Conservation (phyloP, 177 flowering plant species). For the Vitis hybrid region DNA sequence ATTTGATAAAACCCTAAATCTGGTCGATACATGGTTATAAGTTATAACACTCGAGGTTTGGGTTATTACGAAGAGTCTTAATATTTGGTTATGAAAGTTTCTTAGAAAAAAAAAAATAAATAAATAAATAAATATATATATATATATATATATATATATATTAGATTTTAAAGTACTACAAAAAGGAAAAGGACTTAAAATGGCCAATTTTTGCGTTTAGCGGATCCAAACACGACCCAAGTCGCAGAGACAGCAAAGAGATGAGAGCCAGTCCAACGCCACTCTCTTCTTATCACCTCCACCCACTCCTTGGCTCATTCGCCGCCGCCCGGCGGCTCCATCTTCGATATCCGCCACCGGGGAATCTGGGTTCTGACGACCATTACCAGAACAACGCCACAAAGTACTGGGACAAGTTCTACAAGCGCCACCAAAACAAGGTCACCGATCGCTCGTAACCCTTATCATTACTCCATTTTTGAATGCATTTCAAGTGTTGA, state of each 20-base stretch:
- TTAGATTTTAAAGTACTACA: too few relatives aligned
- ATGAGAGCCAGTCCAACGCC: constrained; percentile 11
- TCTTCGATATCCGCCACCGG: constrained; percentile 6
- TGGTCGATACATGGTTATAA: too few relatives aligned
- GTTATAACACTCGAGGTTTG: too few relatives aligned
- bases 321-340: constrained; percentile 7
- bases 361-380: constrained; percentile 1
- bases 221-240: neutral
- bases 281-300: constrained; percentile 4
- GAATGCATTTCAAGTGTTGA: neutral
- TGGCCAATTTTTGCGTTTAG: neutral
- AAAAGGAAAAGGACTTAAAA: too few relatives aligned
- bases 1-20: too few relatives aligned
- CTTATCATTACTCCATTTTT: neutral
- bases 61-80: too few relatives aligned
- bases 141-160: too few relatives aligned
- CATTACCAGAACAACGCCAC: constrained; percentile 22
- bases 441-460: constrained; percentile 1
- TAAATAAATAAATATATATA: too few relatives aligned
- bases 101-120: too few relatives aligned
- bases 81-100: too few relatives aligned
- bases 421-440: constrained; percentile 46
- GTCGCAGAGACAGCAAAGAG: constrained; percentile 1
- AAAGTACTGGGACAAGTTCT: constrained; percentile 47
- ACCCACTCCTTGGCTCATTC: constrained; percentile 1